Percentiles rank a stretch among this genome's conserved stretches.
phyloP scores from a whole-genome alignment of 768 basidiomycete species.

The Tylopilus intermedius region DNA sequence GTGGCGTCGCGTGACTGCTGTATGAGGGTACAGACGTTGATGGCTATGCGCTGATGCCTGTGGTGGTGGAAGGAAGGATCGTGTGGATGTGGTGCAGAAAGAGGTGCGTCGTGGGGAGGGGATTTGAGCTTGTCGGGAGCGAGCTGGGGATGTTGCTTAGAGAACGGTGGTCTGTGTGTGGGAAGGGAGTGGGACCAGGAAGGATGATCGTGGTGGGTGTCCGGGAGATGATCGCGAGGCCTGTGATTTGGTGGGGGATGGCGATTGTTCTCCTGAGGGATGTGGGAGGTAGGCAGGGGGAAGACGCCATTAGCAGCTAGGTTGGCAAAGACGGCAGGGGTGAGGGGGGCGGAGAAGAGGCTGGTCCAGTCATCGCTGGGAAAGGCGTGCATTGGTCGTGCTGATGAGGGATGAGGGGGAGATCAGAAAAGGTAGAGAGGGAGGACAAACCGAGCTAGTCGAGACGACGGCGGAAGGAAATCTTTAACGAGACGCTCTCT shows the following conservation, averaged over 20 bases:
- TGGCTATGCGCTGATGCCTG: slow-evolving; percentile 16
- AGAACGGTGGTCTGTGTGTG: slow-evolving; percentile 24
- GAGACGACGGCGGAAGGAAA: too few species aligned
- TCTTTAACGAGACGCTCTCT: too few species aligned
- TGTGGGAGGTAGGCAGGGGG: slow-evolving; percentile 26
- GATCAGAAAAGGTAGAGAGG: too few species aligned
- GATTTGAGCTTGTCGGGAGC: slow-evolving; percentile 24
- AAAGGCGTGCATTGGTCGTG: slow-evolving; percentile 21
- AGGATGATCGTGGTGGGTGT: slow-evolving; percentile 21
- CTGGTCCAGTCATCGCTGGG: slow-evolving; percentile 46
- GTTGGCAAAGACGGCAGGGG: slow-evolving; percentile 55
- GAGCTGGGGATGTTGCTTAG: slow-evolving; percentile 31
- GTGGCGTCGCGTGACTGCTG: neutral
- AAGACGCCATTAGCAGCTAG: slow-evolving; percentile 59
- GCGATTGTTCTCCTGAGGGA: slow-evolving; percentile 31
- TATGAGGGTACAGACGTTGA: slow-evolving; percentile 8
- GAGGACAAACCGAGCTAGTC: too few species aligned
- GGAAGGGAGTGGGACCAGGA: slow-evolving; percentile 25
- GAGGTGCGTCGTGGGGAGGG: slow-evolving; percentile 1
- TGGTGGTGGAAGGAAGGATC: slow-evolving; percentile 10
- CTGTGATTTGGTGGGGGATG: slow-evolving; percentile 3
- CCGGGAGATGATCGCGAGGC: slow-evolving; percentile 13
- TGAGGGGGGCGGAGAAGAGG: slow-evolving; percentile 58
- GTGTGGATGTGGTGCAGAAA: slow-evolving; percentile 7
- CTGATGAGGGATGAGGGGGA: slow-evolving; percentile 10